These are phyloP conservation scores for Crithidia bombi DNA, from an alignment of 208 protist genomes.

Conservation along the genomic window DNA sequence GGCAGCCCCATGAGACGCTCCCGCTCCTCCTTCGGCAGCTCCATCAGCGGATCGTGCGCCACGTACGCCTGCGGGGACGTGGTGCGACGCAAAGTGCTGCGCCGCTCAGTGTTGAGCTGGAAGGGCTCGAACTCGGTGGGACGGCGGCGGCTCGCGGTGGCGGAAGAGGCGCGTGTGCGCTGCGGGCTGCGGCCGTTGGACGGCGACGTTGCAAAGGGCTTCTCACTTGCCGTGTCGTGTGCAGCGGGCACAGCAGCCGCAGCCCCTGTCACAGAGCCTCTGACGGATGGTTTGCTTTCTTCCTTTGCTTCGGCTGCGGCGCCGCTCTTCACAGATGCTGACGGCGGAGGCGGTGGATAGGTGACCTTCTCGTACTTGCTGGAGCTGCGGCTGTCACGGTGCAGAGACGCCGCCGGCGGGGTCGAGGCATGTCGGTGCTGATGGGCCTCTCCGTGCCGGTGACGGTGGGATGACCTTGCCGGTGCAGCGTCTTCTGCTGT, in stretches of 20 bases:
- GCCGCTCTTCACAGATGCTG: background rate
- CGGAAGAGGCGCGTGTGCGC: slow-evolving; percentile 7
- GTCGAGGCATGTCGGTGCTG: background rate
- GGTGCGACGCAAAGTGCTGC: slow-evolving; percentile 20
- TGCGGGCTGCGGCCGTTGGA: slow-evolving; percentile 11
- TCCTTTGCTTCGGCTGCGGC: background rate
- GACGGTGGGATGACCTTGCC: background rate
- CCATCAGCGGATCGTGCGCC: slow-evolving; percentile 18
- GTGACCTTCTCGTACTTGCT: background rate
- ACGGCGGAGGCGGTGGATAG: background rate
- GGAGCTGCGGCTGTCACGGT: slow-evolving; percentile 21
- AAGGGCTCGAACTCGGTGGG: slow-evolving; percentile 20
- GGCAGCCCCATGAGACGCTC: slow-evolving; percentile 29
- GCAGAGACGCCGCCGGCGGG: background rate
- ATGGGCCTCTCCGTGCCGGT: background rate
- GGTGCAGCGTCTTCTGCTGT: background rate
- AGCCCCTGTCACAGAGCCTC: background rate
- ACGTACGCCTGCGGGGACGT: slow-evolving; percentile 17
- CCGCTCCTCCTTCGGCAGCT: slow-evolving; percentile 24
- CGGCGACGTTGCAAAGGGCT: background rate
- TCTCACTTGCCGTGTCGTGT: background rate
- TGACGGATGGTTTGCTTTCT: background rate
- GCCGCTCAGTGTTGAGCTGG: slow-evolving; percentile 24
- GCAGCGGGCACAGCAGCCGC: background rate
- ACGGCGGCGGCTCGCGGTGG: background rate